Evolutionary conservation across 257 asterid species (phyloP), one percentile per base, ranked within the genome.

Genomic region (Solanum bulbocastanum): DNA sequence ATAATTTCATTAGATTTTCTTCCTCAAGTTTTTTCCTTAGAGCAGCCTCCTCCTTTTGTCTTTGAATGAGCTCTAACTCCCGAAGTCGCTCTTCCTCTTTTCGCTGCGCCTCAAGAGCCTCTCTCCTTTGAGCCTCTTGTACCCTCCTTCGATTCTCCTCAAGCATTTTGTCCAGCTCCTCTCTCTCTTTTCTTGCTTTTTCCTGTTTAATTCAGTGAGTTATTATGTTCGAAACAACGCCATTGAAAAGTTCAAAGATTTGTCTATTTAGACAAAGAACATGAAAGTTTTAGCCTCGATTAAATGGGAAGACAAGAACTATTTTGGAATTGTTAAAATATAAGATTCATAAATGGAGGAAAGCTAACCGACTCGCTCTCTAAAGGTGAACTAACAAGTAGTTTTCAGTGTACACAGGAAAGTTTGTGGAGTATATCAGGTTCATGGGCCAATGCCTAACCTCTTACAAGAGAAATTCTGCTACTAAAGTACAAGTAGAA

Each of bases 131-230:
- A 75, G 99, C 90, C 91, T 96, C 99, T 93, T 96, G 98, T 40
- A 96, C 99, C 86, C 98, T 93, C 92, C 99, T 93, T 1, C 89
- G 93, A 87, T 96, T 96, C 93, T 96, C 99, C 90, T 94, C 99
- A 39, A 96, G 96, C 98, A 96, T 94, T 91, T 94, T 96, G 86
- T 96, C 99, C 40, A 96, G 95, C 90, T 95, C 98, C 85, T 96
- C 98, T 89, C 98, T 95, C 92, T 96, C 99, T 88, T 89, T 94
- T 71, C 98, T 93, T 90, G 98, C 98, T 89, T 95, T 94, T 92
- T 95, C 98, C 99, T 95, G 91, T 87, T 88, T 65, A 22, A 22
- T 74, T 30, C 87, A 60, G 74, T 30, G 36, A 0, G 42, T 16
- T 71, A 16, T 60, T 49, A 62, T 16, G 39, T 78, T 18, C 66